A percentile compares a stretch with the other conserved stretches of the same genome.
Conservation (phyloP, 139 green algal species). For the Spirogloea muscicola region DNA sequence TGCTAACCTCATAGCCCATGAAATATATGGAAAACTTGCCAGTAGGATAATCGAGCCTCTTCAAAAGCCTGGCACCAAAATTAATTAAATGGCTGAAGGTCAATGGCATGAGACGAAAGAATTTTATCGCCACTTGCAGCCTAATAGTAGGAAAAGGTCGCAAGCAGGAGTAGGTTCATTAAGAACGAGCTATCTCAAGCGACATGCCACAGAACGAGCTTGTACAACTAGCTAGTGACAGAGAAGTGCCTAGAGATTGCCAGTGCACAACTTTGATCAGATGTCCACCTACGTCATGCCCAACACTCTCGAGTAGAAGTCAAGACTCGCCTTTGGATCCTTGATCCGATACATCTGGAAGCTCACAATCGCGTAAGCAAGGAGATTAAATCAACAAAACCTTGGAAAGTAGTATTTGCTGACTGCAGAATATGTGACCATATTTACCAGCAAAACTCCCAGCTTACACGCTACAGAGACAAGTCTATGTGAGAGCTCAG, state of each 20-base stretch:
- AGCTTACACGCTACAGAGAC: neutral
- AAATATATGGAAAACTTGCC: conserved; percentile 52
- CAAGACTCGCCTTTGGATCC: conserved; percentile 29
- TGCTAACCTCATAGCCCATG: conserved; percentile 51
- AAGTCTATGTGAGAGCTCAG: no score
- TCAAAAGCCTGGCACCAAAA: conserved; percentile 36
- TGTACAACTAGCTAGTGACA: no score
- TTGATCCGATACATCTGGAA: conserved; percentile 46
- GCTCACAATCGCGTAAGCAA: neutral
- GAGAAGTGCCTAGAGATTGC: no score
- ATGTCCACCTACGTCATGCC: conserved; percentile 43
- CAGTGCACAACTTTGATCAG: no score
- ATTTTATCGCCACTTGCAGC: no score
- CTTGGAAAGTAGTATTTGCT: no score
- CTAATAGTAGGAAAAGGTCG: no score
- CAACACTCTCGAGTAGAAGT: conserved; percentile 39
- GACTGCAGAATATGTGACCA: neutral
- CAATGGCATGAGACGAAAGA: no score
- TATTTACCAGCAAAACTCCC: neutral
- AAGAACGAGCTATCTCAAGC: no score
- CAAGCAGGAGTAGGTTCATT: no score
- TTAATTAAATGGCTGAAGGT: no score
- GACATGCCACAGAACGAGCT: no score
- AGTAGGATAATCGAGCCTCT: conserved; percentile 45
- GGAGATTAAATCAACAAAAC: neutral